Evolutionary conservation across 2,329 filamentous ascomycete genomes (phyloP).

Genomic region (Aspergillus flavus): DNA sequence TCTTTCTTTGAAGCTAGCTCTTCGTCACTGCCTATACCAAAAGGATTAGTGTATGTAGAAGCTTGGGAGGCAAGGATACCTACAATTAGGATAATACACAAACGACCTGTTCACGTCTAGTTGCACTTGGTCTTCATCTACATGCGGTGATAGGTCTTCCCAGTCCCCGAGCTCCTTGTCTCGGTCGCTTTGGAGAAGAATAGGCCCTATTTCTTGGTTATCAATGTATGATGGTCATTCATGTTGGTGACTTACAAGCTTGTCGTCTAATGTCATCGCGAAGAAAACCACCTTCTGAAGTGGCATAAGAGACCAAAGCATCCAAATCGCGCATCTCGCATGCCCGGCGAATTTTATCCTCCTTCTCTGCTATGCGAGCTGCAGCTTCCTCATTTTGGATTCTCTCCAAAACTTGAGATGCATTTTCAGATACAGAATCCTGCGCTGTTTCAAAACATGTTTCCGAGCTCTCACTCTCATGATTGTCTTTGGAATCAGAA

Average conservation of each 20-base stretch:
- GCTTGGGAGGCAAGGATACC: conserved; percentile 26
- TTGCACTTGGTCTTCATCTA: conserved; percentile 86
- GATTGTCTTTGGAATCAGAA: neutral
- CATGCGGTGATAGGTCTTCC: conserved; percentile 71
- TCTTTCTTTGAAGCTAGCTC: conserved; percentile 72
- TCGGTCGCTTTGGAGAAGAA: conserved; percentile 48
- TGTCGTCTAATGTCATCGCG: conserved; percentile 67
- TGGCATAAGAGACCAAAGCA: conserved; percentile 60
- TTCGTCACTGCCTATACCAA: conserved; percentile 63
- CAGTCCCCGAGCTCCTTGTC: conserved; percentile 46
- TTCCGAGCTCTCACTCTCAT: neutral
- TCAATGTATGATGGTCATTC: conserved; percentile 5
- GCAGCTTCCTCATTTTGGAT: conserved; percentile 8
- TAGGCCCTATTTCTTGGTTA: conserved; percentile 46
- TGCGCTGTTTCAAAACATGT: conserved; percentile 6
- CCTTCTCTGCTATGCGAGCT: conserved; percentile 38
- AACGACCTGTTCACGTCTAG: conserved; percentile 96
- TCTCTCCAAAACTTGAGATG: conserved; percentile 5
- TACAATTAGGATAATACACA: conserved; percentile 89
- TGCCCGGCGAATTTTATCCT: conserved; percentile 58
- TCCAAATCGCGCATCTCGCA: conserved; percentile 62
- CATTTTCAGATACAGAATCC: neutral
- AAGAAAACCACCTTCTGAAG: conserved; percentile 67
- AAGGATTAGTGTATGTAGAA: neutral
- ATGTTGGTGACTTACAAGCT: conserved; percentile 68